Conservation (phyloP, 495 filamentous ascomycete genomes). For the Aspergillus taichungensis region DNA sequence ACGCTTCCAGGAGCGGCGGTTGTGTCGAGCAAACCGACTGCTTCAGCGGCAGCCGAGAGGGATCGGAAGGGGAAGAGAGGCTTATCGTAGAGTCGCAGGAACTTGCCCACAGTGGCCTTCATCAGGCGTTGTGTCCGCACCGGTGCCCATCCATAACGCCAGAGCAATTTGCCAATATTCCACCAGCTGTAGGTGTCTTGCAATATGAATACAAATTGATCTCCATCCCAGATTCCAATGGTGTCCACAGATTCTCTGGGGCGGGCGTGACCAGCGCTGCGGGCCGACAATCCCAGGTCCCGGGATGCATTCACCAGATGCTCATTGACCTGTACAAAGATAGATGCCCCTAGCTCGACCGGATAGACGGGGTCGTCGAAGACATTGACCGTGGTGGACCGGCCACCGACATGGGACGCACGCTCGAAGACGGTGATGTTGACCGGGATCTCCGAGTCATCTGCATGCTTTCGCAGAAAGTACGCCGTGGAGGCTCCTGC, state of each 20-base stretch:
- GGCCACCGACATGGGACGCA: conserved; percentile 69
- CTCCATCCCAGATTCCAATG: conserved; percentile 82
- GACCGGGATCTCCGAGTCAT: conserved; percentile 40
- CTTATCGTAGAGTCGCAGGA: conserved; percentile 71
- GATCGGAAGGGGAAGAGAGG: conserved; percentile 79
- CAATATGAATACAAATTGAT: conserved; percentile 59
- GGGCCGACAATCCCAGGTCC: conserved; percentile 55
- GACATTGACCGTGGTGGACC: conserved; percentile 79
- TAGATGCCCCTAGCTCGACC: conserved; percentile 83
- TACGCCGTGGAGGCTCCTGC: conserved; percentile 84
- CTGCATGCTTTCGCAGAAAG: conserved; percentile 62
- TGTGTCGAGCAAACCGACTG: conserved; percentile 53
- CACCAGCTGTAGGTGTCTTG: conserved; percentile 61
- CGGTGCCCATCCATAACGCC: conserved; percentile 78
- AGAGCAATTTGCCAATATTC: conserved; percentile 68
- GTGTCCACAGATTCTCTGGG: conserved; percentile 32
- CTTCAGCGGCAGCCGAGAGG: conserved; percentile 53
- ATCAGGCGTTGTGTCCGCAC: conserved; percentile 65
- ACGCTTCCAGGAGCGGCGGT: conserved; percentile 64
- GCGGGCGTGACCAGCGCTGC: conserved; percentile 20
- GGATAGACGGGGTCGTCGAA: conserved; percentile 60
- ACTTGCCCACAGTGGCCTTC: conserved; percentile 59
- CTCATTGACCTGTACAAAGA: conserved; percentile 82
- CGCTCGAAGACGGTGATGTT: conserved; percentile 89
- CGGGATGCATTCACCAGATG: conserved; percentile 71